Evolutionary conservation across 352 stramenopile species (phyloP), one percentile per base, ranked within the genome.

Genomic region (Phytophthora macrochlamydospora): DNA sequence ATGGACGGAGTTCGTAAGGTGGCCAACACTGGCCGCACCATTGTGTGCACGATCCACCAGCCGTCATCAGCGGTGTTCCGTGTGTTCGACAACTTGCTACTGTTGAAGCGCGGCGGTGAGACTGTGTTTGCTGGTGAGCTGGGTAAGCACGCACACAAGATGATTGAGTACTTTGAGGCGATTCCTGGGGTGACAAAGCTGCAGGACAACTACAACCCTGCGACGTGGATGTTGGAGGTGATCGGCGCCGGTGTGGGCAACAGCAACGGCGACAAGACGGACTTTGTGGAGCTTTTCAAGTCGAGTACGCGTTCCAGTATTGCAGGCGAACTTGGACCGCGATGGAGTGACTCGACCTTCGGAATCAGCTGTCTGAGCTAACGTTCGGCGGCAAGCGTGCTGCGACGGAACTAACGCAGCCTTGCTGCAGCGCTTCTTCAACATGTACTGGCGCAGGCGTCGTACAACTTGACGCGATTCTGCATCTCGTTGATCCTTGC

Each of bases 361-460:
- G 7, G 12, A n/a, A 29, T 29, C 14, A n/a, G 3, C 11, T 49
- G 6, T 5, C 9, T 29, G 9, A 12, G 6, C 6, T 49, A n/a
- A 5, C 2, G 14, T 49, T 30, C 14, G 13, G 13, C 18, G 14
- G 30, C 14, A 49, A 54, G 43, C 43, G 43, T 49, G 43, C 43
- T n/a, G 43, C 43, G 29, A 7, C 9, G 1, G 14, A 49, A 49
- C 4, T 3, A 14, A 54, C 28, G 8, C 48, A 54, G 32, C 50
- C 18, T 32, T 66, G 31, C 32, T 66, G 11, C n/a, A 31, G 1
- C 59, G 59, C 4, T 66, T 61, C 9, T 53, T 24, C 40, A 56
- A 66, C 29, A 81, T 87, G 45, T 97, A 97, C 67, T 97, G 81
- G 82, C 78, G 91, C 29, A 92, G 31, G 83, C 89, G 35, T 76